Evolutionary conservation across 139 green algal genomes (phyloP).

Genomic region (Limnomonas spitsbergensis): DNA sequence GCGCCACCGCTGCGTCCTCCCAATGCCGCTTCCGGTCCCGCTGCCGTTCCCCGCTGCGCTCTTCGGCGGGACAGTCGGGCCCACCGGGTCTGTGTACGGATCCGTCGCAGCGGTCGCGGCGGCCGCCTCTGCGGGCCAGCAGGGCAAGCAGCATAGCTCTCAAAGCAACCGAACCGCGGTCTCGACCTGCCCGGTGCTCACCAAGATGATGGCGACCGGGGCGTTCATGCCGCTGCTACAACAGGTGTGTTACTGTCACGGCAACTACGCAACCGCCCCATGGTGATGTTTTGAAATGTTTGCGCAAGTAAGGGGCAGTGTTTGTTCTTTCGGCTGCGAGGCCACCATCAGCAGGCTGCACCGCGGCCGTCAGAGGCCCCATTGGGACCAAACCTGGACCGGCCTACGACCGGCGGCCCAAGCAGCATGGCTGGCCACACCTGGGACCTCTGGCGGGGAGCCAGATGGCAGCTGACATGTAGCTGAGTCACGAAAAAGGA

Average conservation of each 20-base stretch:
- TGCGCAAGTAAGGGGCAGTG: neutral
- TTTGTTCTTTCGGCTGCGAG: too few species aligned
- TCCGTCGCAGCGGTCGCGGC: neutral
- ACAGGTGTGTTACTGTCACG: neutral
- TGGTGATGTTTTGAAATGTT: too few species aligned
- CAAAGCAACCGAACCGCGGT: neutral
- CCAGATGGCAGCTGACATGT: too few species aligned
- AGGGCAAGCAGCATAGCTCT: too few species aligned
- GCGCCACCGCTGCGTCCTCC: conserved; percentile 29
- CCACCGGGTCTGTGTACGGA: neutral
- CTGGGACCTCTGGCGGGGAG: too few species aligned
- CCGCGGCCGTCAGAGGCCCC: too few species aligned
- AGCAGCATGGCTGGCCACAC: too few species aligned
- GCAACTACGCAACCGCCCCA: too few species aligned
- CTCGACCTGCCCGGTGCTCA: conserved; percentile 18
- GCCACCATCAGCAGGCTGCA: too few species aligned
- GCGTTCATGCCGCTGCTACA: conserved; percentile 30
- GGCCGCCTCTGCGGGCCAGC: neutral
- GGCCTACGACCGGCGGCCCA: too few species aligned
- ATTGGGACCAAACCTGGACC: too few species aligned
- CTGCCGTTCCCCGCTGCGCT: conserved; percentile 42
- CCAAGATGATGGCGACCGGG: conserved; percentile 18
- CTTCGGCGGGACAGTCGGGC: neutral
- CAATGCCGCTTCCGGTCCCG: conserved; percentile 41
- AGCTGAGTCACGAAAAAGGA: too few species aligned